phyloP scores from a whole-genome alignment of 169 alveolate species.

The Cryptosporidium tyzzeri region DNA sequence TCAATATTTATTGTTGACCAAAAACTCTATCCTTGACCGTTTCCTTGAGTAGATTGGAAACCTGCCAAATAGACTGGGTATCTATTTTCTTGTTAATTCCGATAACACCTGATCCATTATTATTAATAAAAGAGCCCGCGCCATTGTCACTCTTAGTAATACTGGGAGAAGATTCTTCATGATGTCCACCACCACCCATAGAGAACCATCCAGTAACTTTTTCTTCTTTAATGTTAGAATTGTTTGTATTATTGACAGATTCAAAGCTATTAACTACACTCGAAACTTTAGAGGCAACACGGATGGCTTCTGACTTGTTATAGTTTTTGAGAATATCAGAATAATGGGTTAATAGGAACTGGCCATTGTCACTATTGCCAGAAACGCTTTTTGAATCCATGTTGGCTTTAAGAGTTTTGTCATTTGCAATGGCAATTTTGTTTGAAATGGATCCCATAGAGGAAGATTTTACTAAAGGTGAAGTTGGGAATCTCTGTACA shows the following conservation, averaged over 20 bases:
- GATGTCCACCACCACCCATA: not conserved
- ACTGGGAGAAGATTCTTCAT: not conserved
- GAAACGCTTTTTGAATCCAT: slow-evolving; percentile 13
- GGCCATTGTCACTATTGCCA: not conserved
- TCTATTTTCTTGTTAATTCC: slow-evolving; percentile 46
- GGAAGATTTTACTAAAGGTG: slow-evolving; percentile 9
- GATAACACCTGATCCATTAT: not conserved
- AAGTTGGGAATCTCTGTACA: slow-evolving; percentile 26
- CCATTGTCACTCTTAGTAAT: not conserved
- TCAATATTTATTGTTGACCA: slow-evolving; percentile 10
- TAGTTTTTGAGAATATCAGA: slow-evolving; percentile 3
- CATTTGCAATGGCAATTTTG: slow-evolving; percentile 34
- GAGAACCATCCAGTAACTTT: slow-evolving; percentile 7
- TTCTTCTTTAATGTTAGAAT: not conserved
- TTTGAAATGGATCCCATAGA: slow-evolving; percentile 31
- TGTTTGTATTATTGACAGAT: not conserved
- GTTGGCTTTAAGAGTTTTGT: slow-evolving; percentile 27
- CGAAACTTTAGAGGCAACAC: not conserved
- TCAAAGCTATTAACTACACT: not conserved
- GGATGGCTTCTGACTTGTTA: not conserved
- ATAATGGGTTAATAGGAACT: slow-evolving; percentile 17
- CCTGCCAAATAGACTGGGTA: slow-evolving; percentile 63
- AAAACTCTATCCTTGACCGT: slow-evolving; percentile 72
- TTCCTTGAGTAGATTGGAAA: slow-evolving; percentile 65
- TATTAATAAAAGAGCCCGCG: not conserved